A percentile compares a stretch with the other conserved stretches of the same genome.
phyloP scores from a whole-genome alignment of 805 yeast species.

The Candida wancherniae region DNA sequence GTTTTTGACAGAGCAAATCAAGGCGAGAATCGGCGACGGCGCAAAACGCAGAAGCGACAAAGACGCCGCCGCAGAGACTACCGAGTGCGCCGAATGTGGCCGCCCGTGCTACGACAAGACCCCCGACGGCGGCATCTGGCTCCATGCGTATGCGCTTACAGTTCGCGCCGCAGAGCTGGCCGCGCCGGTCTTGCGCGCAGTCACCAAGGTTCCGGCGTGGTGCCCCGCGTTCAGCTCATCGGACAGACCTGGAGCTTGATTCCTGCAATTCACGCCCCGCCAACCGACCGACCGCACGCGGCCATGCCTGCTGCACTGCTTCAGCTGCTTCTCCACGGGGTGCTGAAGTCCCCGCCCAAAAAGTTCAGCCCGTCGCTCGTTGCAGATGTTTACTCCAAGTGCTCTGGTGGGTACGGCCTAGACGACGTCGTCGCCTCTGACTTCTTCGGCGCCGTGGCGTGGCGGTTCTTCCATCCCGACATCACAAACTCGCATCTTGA shows the following conservation, averaged over 20 bases:
- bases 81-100: slow-evolving; percentile 12
- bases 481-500: slow-evolving; percentile 38
- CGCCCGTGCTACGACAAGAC: slow-evolving; percentile 9
- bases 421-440: slow-evolving; percentile 12
- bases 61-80: slow-evolving; percentile 1
- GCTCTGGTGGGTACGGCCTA: slow-evolving; percentile 4
- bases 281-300: no score
- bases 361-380: slow-evolving; percentile 8
- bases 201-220: no score
- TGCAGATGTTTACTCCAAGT: slow-evolving; percentile 8
- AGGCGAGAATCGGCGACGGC: not conserved
- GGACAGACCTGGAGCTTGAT: no score
- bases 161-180: no score
- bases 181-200: no score
- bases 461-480: slow-evolving; percentile 40
- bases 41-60: not conserved
- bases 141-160: slow-evolving; percentile 46
- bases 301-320: not conserved
- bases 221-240: no score
- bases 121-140: slow-evolving; percentile 34
- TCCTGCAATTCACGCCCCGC: no score
- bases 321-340: slow-evolving; percentile 4
- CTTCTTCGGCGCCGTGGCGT: slow-evolving; percentile 29
- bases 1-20: slow-evolving; percentile 1
- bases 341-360: slow-evolving; percentile 7